A percentile compares a stretch with the other conserved stretches of the same genome.
phyloP scores from a whole-genome alignment of 2,329 filamentous ascomycete species.

The Fonsecaea nubica region DNA sequence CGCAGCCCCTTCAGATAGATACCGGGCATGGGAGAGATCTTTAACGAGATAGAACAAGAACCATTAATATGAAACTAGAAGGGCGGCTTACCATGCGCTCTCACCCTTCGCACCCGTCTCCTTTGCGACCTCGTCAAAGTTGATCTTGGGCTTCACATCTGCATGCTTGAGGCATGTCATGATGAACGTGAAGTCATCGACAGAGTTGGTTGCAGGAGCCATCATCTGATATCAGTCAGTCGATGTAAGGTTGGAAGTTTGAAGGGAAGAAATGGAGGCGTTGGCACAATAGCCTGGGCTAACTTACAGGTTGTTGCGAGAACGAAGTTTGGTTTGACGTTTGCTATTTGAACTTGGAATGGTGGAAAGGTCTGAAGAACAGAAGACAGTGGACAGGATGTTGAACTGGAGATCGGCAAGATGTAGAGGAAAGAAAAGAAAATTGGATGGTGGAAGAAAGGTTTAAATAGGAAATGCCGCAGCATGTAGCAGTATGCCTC shows the following conservation, averaged over 20 bases:
- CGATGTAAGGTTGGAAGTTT: background rate
- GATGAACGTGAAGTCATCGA: constrained; percentile 35
- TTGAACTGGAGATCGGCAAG: background rate
- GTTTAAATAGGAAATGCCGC: background rate
- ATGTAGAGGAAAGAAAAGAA: constrained; percentile 14
- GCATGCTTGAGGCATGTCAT: constrained; percentile 36
- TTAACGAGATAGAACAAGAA: background rate
- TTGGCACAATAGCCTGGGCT: background rate
- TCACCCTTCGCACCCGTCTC: constrained; percentile 34
- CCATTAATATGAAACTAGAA: background rate
- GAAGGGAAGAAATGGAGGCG: background rate
- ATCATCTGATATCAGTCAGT: constrained; percentile 9
- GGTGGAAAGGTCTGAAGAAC: background rate
- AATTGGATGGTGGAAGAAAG: background rate
- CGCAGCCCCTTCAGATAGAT: too few species aligned
- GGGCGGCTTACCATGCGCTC: constrained; percentile 29
- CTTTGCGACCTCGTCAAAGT: constrained; percentile 35
- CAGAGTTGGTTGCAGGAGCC: constrained; percentile 15
- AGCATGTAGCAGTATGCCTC: background rate
- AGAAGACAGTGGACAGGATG: too few species aligned
- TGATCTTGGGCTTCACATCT: constrained; percentile 23
- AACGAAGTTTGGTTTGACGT: background rate
- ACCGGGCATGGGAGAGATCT: too few species aligned
- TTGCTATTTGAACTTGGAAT: background rate
- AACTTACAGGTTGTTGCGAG: background rate